Evolutionary conservation across 1,139 yeast species (phyloP).

Genomic region (Candida buenavistaensis): DNA sequence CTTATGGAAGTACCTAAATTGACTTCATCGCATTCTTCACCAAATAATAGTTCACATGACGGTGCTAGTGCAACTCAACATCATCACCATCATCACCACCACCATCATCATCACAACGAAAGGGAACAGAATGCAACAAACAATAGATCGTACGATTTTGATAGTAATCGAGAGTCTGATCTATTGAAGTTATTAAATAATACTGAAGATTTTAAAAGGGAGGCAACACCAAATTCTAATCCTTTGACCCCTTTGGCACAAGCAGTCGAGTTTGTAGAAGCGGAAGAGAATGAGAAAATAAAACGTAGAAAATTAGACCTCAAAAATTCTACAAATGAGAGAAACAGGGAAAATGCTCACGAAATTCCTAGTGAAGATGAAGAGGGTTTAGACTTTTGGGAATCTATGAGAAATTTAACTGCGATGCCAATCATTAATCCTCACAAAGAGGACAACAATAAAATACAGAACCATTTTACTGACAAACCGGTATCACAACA

Average conservation of each 20-base stretch:
- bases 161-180: slow-evolving; percentile 37
- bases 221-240: slow-evolving; percentile 18
- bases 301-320: slow-evolving; percentile 7
- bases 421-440: slow-evolving; percentile 20
- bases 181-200: slow-evolving; percentile 39
- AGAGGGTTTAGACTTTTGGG: slow-evolving; percentile 68
- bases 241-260: slow-evolving; percentile 43
- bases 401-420: slow-evolving; percentile 57
- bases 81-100: slow-evolving; percentile 33
- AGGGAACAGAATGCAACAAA: neutral
- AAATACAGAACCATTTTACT: slow-evolving; percentile 38
- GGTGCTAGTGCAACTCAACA: slow-evolving; percentile 15
- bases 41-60: slow-evolving; percentile 15
- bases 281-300: slow-evolving; percentile 35
- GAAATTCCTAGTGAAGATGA: slow-evolving; percentile 25
- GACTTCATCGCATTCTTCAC: slow-evolving; percentile 53
- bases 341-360: slow-evolving; percentile 7
- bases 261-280: slow-evolving; percentile 45
- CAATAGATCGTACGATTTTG: slow-evolving; percentile 1
- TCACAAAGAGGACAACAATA: slow-evolving; percentile 32
- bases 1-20: slow-evolving; percentile 69
- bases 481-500: slow-evolving; percentile 47
- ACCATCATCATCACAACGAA: slow-evolving; percentile 17
- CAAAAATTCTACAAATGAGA: slow-evolving; percentile 2
- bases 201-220: slow-evolving; percentile 10